Conservation (phyloP, 2,329 filamentous ascomycete species). For the Talaromyces rugulosus region DNA sequence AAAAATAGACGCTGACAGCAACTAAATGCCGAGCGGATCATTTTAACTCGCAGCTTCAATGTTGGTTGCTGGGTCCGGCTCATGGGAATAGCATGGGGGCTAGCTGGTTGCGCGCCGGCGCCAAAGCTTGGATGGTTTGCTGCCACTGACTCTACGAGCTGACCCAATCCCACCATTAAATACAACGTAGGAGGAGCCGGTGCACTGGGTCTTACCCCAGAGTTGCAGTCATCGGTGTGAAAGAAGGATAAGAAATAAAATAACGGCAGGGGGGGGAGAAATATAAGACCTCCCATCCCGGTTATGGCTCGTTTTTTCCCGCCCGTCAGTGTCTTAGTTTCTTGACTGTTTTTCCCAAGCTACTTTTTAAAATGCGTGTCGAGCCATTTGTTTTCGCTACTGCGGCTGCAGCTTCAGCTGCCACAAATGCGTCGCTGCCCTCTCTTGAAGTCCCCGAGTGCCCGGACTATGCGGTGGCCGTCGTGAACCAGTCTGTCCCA, state of each 20-base stretch:
- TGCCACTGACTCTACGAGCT: not conserved
- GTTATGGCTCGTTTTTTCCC: not conserved
- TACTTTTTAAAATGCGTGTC: not conserved
- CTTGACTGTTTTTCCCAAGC: not conserved
- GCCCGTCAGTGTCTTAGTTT: not conserved
- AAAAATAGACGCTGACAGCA: not conserved
- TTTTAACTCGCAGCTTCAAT: not conserved
- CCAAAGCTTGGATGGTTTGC: not conserved
- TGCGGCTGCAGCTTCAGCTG: not conserved
- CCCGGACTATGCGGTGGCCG: slow-evolving; percentile 2
- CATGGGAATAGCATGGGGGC: not conserved
- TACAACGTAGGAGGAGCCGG: not conserved
- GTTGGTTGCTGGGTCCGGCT: not conserved
- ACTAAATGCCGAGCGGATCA: not conserved
- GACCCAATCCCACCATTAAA: not conserved
- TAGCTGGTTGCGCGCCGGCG: not conserved
- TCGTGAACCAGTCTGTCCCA: slow-evolving; percentile 9
- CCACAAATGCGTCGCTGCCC: not conserved
- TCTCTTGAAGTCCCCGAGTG: slow-evolving; percentile 8
- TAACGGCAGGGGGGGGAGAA: not conserved
- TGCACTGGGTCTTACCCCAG: not conserved
- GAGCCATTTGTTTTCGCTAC: not conserved
- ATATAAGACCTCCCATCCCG: not conserved
- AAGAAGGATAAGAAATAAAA: not conserved
- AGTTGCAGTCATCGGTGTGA: not conserved